Percentiles rank a stretch among this genome's conserved stretches.
phyloP scores from a whole-genome alignment of 768 basidiomycete genomes.

The Leucocoprinus birnbaumii region DNA sequence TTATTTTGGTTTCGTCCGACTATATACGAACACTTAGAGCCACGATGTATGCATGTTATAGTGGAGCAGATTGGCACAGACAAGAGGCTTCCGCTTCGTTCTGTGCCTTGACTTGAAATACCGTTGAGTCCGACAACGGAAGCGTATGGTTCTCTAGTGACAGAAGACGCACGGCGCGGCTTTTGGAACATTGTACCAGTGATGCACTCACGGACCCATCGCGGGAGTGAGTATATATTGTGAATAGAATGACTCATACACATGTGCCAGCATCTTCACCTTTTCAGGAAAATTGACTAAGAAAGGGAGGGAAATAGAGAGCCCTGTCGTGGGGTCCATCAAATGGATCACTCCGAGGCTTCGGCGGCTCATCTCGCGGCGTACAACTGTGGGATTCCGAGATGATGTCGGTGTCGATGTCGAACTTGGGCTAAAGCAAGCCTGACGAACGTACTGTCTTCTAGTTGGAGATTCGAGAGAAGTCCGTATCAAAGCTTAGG shows the following conservation, averaged over 20 bases:
- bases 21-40: too few relatives aligned
- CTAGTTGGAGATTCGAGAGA: background rate
- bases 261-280: background rate
- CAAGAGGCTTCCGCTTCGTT: too few relatives aligned
- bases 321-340: background rate
- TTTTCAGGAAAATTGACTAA: constrained; percentile 12
- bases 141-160: background rate
- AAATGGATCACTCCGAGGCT: constrained; percentile 10
- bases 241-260: background rate
- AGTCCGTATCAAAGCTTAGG: background rate
- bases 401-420: background rate
- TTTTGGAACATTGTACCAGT: background rate
- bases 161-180: background rate
- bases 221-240: constrained; percentile 1
- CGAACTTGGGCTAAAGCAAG: too few relatives aligned
- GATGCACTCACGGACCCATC: background rate
- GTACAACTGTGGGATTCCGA: background rate
- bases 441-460: background rate
- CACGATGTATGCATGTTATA: too few relatives aligned
- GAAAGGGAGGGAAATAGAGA: constrained; percentile 4
- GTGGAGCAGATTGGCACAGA: too few relatives aligned
- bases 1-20: background rate
- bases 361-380: background rate
- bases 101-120: too few relatives aligned
- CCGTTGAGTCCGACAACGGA: too few relatives aligned